Conservation (phyloP, 805 yeast species). For the Candida taoyuanica region DNA sequence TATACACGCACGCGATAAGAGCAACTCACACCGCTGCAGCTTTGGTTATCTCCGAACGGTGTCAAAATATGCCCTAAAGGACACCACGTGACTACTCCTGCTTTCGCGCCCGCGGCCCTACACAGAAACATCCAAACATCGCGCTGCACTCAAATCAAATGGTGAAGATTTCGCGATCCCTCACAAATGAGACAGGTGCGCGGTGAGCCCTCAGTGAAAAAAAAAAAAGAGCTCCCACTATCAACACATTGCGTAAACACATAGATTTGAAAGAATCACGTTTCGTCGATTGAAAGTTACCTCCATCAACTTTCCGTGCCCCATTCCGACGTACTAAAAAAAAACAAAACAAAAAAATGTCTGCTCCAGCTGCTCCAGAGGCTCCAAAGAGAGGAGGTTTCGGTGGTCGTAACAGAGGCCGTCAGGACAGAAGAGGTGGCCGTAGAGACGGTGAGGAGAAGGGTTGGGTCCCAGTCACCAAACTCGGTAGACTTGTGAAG, state of each 20-base stretch:
- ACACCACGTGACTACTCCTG: too few relatives aligned
- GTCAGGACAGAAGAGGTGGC: constrained; percentile 66
- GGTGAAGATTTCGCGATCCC: too few relatives aligned
- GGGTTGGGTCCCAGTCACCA: constrained; percentile 99
- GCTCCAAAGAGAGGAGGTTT: constrained; percentile 48
- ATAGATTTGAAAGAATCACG: constrained; percentile 6
- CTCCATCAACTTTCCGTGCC: constrained; percentile 50
- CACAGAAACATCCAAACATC: too few relatives aligned
- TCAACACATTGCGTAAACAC: neutral
- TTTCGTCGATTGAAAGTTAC: constrained; percentile 50
- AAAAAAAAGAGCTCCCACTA: neutral
- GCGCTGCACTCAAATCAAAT: too few relatives aligned
- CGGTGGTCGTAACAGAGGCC: constrained; percentile 56
- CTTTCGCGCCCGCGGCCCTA: too few relatives aligned
- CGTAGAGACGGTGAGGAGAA: constrained; percentile 89
- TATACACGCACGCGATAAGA: too few relatives aligned
- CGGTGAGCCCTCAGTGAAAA: neutral
- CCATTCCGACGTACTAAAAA: constrained; percentile 39
- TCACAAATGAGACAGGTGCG: too few relatives aligned
- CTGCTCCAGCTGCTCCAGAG: constrained; percentile 36
- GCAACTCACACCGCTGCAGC: too few relatives aligned
- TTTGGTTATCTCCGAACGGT: too few relatives aligned
- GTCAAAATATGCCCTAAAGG: too few relatives aligned
- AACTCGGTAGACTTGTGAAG: constrained; percentile 99
- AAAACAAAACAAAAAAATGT: constrained; percentile 29